Evolutionary conservation across 345 rosid genomes (phyloP), one percentile per base, ranked within the genome.

Genomic region (Salix caprea): DNA sequence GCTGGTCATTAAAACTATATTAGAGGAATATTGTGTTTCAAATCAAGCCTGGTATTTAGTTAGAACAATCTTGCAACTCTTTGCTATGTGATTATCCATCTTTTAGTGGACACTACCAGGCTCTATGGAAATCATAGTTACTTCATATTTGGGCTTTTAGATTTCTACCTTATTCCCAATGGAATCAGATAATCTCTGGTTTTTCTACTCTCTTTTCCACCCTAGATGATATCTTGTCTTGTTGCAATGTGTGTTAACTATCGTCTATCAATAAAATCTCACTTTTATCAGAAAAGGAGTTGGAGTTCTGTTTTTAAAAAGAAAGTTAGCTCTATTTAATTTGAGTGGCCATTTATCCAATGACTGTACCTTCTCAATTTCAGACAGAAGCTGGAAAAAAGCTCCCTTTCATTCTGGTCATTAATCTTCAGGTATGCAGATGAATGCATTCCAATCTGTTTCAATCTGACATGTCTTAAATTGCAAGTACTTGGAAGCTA

Each of bases 341-440:
- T 64, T 64, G 32, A 30, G 36, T 24, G 67, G 21, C 34, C 32
- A 64, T 64, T 23, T 64, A 64, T 64, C 19, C 37, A 71, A 34
- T 69, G 60, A 73, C 32, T 52, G 21, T 67, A 26, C 73, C 67
- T 79, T 30, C 18, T 76, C 66, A 56, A 80, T 79, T 91, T 80
- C 91, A 96, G 99, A 89, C 93, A 18, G 94, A 91, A 79, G 87
- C 90, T 24, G 98, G 96, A 73, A 96, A 96, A 79, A 91, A 83
- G 88, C 94, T 96, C 75, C 98, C 99, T 1, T 93, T 96, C 83
- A 82, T 96, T 80, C 91, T 96, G 28, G 82, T 92, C 75, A 69
- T 93, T 81, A 93, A 93, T 83, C 98, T 96, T 50, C 96, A 96
- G 98, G 99, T 96, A 87, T 67, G 77, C 61, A 58, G 72, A 67